These are phyloP conservation scores for Globisporangium echinulatum DNA, from an alignment of 352 stramenopile species.

Conservation along the genomic window DNA sequence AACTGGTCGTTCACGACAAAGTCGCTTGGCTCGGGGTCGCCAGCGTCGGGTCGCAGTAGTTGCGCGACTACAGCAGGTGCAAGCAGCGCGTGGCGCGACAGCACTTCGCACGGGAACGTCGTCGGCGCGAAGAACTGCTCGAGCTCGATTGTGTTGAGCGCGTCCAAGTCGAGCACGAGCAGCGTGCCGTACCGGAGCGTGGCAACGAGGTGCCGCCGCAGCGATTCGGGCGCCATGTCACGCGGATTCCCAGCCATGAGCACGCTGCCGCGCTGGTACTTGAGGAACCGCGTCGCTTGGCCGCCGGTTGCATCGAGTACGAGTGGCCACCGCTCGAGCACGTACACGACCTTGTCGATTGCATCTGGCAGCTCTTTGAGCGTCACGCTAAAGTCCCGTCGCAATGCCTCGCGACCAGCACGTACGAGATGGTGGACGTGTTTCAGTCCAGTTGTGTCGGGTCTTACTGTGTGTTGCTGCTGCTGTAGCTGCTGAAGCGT, in stretches of 20 bases:
- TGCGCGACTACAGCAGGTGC: conserved; percentile 47
- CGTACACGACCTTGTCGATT: conserved; percentile 83
- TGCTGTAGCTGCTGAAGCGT: neutral
- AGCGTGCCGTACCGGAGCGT: conserved; percentile 63
- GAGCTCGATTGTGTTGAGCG: conserved; percentile 52
- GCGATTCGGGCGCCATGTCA: conserved; percentile 58
- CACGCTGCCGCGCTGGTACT: conserved; percentile 85
- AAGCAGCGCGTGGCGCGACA: conserved; percentile 65
- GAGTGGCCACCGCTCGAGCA: conserved; percentile 83
- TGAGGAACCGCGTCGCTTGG: conserved; percentile 75
- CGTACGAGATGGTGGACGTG: conserved; percentile 15
- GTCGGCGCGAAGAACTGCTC: conserved; percentile 69
- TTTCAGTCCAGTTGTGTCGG: conserved; percentile 1
- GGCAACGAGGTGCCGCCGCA: conserved; percentile 70
- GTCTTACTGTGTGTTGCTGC: neutral
- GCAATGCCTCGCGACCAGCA: conserved; percentile 18
- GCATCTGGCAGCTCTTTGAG: conserved; percentile 82
- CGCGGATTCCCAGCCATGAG: conserved; percentile 68
- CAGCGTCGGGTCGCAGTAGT: conserved; percentile 34
- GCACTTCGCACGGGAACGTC: conserved; percentile 65
- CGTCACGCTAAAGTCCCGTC: conserved; percentile 30
- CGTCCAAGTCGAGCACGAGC: conserved; percentile 77
- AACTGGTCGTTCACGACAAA: conserved; percentile 86
- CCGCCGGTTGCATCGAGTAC: conserved; percentile 76
- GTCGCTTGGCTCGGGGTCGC: conserved; percentile 40